Percentiles rank a stretch among this genome's conserved stretches.
phyloP scores from a whole-genome alignment of 768 basidiomycete species.

The Russula brevipes region DNA sequence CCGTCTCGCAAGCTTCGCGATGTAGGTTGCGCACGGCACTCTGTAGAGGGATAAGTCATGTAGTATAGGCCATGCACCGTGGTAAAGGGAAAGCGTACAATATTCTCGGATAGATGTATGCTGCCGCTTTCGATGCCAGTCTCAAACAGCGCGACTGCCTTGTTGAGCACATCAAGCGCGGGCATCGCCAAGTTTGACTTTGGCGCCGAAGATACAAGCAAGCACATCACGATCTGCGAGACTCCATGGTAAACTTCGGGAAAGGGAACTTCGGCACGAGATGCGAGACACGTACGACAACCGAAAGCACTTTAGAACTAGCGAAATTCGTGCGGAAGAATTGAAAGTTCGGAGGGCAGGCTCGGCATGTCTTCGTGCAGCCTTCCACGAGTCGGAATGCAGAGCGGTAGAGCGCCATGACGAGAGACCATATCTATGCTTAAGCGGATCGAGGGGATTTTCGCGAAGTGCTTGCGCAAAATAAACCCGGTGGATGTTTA shows the following conservation, averaged over 20 bases:
- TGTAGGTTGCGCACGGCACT: constrained; percentile 31
- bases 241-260: background rate
- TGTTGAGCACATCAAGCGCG: constrained; percentile 36
- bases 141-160: constrained; percentile 32
- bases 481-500: constrained; percentile 63
- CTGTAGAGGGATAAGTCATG: constrained; percentile 17
- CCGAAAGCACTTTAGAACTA: constrained; percentile 67
- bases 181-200: constrained; percentile 34
- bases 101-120: constrained; percentile 29
- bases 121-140: constrained; percentile 27
- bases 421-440: constrained; percentile 65
- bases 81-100: background rate
- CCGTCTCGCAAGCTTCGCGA: constrained; percentile 31
- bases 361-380: constrained; percentile 40
- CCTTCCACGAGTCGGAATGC: constrained; percentile 60
- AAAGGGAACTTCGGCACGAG: background rate
- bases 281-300: constrained; percentile 45
- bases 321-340: constrained; percentile 44
- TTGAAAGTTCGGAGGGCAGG: constrained; percentile 35
- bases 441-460: constrained; percentile 48
- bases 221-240: constrained; percentile 41
- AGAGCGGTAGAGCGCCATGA: constrained; percentile 66
- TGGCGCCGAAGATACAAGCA: constrained; percentile 37
- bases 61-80: background rate
- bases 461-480: constrained; percentile 65